phyloP scores from a whole-genome alignment of 2,329 filamentous ascomycete genomes.

The Phoma sp. region DNA sequence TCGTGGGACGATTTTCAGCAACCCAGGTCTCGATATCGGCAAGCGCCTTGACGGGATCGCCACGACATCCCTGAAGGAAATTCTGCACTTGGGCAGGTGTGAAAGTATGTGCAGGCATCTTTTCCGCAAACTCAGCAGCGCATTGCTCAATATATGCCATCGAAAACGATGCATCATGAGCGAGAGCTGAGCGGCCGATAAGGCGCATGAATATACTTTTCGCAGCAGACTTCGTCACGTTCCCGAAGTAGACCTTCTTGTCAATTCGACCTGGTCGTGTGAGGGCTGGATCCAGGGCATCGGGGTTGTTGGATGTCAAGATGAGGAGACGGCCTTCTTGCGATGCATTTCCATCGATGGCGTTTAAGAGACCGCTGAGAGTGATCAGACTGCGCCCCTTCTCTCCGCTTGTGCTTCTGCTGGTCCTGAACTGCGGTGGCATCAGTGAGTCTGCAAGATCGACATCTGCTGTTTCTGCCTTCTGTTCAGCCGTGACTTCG shows the following conservation, averaged over 20 bases:
- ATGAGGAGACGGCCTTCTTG: conserved; percentile 79
- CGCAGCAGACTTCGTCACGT: conserved; percentile 27
- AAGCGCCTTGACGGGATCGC: conserved; percentile 31
- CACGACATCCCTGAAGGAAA: conserved; percentile 36
- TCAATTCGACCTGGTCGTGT: conserved; percentile 76
- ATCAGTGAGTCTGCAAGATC: conserved; percentile 4
- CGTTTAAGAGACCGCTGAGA: conserved; percentile 76
- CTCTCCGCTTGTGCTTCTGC: not conserved
- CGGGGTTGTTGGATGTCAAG: conserved; percentile 81
- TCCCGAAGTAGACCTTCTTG: conserved; percentile 75
- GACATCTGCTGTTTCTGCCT: not conserved
- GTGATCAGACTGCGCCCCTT: conserved; percentile 45
- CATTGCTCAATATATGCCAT: conserved; percentile 28
- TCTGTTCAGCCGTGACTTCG: conserved; percentile 13
- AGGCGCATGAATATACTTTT: conserved; percentile 40
- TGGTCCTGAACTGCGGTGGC: conserved; percentile 14
- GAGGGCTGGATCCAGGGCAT: conserved; percentile 74
- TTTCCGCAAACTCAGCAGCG: conserved; percentile 33
- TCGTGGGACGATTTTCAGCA: conserved; percentile 13
- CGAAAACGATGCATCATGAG: conserved; percentile 24
- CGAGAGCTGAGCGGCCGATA: conserved; percentile 33
- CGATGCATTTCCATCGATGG: conserved; percentile 79
- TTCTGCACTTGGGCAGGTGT: conserved; percentile 43
- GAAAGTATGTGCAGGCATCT: conserved; percentile 36
- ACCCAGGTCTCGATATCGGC: conserved; percentile 31